Evolutionary conservation across 495 filamentous ascomycete species (phyloP).

Genomic region (Penicillium samsonianum): DNA sequence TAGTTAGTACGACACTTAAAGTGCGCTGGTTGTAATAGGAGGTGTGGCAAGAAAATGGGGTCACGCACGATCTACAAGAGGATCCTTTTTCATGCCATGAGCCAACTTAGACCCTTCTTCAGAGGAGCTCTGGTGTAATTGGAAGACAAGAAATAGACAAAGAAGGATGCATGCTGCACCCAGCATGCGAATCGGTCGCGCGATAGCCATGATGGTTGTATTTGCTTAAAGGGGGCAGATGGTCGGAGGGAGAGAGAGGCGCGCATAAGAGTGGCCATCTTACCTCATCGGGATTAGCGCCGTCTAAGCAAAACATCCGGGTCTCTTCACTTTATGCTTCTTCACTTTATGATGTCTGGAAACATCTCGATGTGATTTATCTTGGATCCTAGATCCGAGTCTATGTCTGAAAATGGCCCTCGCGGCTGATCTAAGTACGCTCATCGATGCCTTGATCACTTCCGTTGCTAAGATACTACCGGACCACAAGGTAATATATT

Average conservation of each 20-base stretch:
- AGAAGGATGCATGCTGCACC: constrained; percentile 67
- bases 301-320: constrained; percentile 22
- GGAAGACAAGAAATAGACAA: constrained; percentile 72
- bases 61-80: constrained; percentile 76
- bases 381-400: not conserved
- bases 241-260: constrained; percentile 14
- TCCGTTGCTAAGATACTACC: constrained; percentile 28
- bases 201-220: constrained; percentile 67
- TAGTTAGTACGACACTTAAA: constrained; percentile 9
- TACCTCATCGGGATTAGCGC: constrained; percentile 37
- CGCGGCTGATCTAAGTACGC: constrained; percentile 35
- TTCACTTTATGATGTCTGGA: constrained; percentile 8
- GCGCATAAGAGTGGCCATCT: constrained; percentile 24
- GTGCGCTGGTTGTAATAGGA: constrained; percentile 4
- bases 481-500: constrained; percentile 30
- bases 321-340: constrained; percentile 13
- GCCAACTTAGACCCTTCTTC: constrained; percentile 37
- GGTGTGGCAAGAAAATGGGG: constrained; percentile 12
- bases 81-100: constrained; percentile 67
- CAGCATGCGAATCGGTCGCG: constrained; percentile 78
- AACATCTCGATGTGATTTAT: constrained; percentile 3
- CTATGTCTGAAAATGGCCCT: constrained; percentile 48
- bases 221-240: constrained; percentile 26
- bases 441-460: constrained; percentile 43
- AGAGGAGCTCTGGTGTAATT: constrained; percentile 57